Evolutionary conservation across 257 asterid species (phyloP), one percentile per base, ranked within the genome.

Genomic region (Datura wrightii): DNA sequence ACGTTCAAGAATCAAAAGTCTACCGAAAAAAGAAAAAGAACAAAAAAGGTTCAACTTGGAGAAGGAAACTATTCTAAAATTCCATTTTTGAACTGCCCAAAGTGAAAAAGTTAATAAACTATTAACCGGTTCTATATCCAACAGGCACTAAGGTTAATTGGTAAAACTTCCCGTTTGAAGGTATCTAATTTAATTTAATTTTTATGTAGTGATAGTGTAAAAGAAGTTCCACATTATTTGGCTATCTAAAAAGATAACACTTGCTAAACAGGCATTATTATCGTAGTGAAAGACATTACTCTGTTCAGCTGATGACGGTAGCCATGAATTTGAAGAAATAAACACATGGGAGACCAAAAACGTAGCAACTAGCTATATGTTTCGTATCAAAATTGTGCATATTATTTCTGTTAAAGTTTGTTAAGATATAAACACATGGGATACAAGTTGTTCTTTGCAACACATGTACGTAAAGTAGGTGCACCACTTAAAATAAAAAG

Each of bases 381-480:
- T 78, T 7, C 82, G 31, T 78, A 14, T 78, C 63, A 78, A 78
- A 78, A 9, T 4, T 24, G 31, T 24, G 31, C 31, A 24, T 1
- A 24, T 24, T 24, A 24, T 24, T 24, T 78, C 48, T 14, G 34
- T 39, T 1, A 3, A 3, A 62, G 24, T 34, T 39, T 10, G 72
- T 31, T 78, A 63, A 14, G 36, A 52, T 34, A n/a, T 11, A 24
- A 24, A 24, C 8, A 19, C 15, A 78, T 24, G 31, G 31, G 31
- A 24, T 78, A 52, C 63, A 52, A 78, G 63, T 52, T 78, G 48
- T 52, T 50, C 50, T 52, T 52, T 52, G 82, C 48, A 52, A 78
- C 15, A 36, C 16, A 78, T 78, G 46, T 14, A 78, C 44, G 82
- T 34, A 52, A 76, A 31, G 58, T 24, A 74, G 42, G 31, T 0